Conservation (phyloP, 2,329 filamentous ascomycete genomes). For the Aspergillus versicolor region DNA sequence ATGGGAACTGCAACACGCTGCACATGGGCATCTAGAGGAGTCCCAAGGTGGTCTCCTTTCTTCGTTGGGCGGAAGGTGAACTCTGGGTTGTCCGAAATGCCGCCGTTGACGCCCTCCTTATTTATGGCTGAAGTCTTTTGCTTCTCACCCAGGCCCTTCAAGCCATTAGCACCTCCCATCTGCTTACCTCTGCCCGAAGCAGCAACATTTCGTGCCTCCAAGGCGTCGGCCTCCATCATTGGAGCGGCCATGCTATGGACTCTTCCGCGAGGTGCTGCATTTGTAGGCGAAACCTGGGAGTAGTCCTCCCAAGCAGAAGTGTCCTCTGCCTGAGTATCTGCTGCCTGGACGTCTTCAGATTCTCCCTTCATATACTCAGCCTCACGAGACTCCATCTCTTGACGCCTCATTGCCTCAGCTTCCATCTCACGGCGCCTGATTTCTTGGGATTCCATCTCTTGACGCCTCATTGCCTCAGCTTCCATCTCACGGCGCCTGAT, state of each 20-base stretch:
- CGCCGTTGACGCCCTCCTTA: constrained; percentile 2
- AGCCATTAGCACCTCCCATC: neutral
- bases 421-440: too few species aligned
- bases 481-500: too few species aligned
- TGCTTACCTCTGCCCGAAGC: neutral
- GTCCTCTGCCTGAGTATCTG: neutral
- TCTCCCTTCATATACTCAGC: neutral
- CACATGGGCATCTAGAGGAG: constrained; percentile 6
- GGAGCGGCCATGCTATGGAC: constrained; percentile 9
- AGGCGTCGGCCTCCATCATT: constrained; percentile 5
- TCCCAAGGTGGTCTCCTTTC: neutral
- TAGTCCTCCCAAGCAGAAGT: neutral
- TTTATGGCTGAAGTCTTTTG: neutral
- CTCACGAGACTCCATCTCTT: neutral
- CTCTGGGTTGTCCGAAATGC: neutral
- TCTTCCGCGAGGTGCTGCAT: neutral
- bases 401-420: neutral
- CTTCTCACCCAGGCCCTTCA: neutral
- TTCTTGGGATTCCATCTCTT: too few species aligned
- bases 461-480: too few species aligned
- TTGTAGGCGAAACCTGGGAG: neutral
- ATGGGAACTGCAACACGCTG: constrained; percentile 17
- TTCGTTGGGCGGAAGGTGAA: neutral
- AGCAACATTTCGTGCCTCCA: neutral
- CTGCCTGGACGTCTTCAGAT: neutral